phyloP scores from a whole-genome alignment of 306 rosid genomes.

The Cicer chorassanicum region DNA sequence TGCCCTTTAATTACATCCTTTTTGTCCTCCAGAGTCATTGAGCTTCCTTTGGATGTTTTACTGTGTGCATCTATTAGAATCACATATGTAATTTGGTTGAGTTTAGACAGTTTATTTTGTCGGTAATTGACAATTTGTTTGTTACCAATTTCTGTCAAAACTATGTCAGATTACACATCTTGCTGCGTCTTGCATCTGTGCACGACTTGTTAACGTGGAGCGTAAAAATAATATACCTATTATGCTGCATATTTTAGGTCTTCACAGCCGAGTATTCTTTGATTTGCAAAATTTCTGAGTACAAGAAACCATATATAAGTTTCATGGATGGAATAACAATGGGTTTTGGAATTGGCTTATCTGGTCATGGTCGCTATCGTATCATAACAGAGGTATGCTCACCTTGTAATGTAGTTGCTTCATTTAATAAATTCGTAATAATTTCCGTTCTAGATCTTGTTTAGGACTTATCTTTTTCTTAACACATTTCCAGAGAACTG shows the following conservation, averaged over 20 bases:
- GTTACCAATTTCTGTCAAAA: slow-evolving; percentile 35
- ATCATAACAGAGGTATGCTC: slow-evolving; percentile 85
- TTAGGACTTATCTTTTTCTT: slow-evolving; percentile 30
- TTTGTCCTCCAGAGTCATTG: neutral
- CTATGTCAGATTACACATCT: neutral
- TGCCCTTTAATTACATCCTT: slow-evolving; percentile 8
- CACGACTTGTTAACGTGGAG: slow-evolving; percentile 29
- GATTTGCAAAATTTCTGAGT: slow-evolving; percentile 85
- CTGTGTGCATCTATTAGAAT: neutral
- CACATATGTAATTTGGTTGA: slow-evolving; percentile 34
- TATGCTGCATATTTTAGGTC: slow-evolving; percentile 61
- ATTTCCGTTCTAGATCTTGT: slow-evolving; percentile 37
- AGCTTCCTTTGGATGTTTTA: slow-evolving; percentile 37
- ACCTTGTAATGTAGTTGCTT: slow-evolving; percentile 27
- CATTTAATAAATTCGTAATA: slow-evolving; percentile 23
- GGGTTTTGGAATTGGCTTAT: slow-evolving; percentile 98
- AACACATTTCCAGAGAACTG: slow-evolving; percentile 70
- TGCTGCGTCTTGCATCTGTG: slow-evolving; percentile 41
- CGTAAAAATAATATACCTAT: slow-evolving; percentile 31
- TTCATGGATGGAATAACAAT: slow-evolving; percentile 97
- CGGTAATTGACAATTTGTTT: slow-evolving; percentile 17
- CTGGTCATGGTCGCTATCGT: slow-evolving; percentile 92
- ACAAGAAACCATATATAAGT: slow-evolving; percentile 89
- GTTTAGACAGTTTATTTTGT: slow-evolving; percentile 20
- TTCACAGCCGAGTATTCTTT: slow-evolving; percentile 94